Evolutionary conservation across 305 asterid species (phyloP).

Genomic region (Ilex paraguariensis): DNA sequence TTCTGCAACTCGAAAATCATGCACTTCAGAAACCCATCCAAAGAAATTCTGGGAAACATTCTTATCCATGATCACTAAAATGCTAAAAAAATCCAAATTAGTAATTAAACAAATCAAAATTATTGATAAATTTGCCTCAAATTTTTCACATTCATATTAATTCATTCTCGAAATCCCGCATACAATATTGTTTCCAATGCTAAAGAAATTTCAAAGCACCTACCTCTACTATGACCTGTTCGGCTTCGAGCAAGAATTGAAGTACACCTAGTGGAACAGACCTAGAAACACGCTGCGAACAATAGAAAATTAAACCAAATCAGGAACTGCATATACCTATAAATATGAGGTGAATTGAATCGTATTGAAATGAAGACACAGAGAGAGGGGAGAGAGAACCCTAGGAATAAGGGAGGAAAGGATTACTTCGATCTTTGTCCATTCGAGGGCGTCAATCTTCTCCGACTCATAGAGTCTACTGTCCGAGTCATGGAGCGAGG

Average conservation of each 20-base stretch:
- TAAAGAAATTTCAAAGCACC: neutral
- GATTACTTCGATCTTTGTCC: conserved; percentile 90
- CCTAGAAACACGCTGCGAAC: conserved; percentile 61
- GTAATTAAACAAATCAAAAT: no score
- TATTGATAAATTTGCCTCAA: no score
- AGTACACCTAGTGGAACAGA: conserved; percentile 61
- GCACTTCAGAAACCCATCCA: no score
- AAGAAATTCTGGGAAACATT: no score
- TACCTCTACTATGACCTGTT: conserved; percentile 76
- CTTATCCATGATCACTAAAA: no score
- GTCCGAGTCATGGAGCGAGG: conserved; percentile 53
- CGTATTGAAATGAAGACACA: conserved; percentile 13
- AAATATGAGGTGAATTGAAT: conserved; percentile 5
- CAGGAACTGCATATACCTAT: neutral
- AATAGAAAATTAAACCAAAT: neutral
- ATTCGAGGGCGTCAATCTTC: conserved; percentile 79
- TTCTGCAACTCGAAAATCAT: no score
- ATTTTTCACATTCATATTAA: no score
- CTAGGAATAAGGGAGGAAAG: conserved; percentile 4
- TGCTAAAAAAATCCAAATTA: no score
- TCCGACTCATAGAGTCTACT: conserved; percentile 59
- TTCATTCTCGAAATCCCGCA: no score
- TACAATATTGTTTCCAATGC: no score
- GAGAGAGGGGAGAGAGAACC: neutral
- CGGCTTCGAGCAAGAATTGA: conserved; percentile 62